Percentiles rank a stretch among this genome's conserved stretches.
Conservation (phyloP, 2,329 filamentous ascomycete genomes). For the Xylariaceae sp. region DNA sequence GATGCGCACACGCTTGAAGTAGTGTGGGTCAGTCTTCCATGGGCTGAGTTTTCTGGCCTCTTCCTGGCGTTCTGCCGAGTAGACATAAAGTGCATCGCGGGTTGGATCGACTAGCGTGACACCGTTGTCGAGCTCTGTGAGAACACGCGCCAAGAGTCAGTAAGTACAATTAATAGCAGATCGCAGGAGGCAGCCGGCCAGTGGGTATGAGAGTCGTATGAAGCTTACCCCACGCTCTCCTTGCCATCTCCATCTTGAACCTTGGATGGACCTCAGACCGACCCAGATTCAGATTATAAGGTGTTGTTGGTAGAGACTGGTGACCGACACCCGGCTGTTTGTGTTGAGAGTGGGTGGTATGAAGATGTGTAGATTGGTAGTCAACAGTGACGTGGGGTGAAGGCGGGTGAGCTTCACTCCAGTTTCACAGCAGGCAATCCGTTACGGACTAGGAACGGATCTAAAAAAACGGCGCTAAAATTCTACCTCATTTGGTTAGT, state of each 20-base stretch:
- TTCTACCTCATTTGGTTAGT: background rate
- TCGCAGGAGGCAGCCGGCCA: constrained; percentile 17
- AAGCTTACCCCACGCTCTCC: constrained; percentile 55
- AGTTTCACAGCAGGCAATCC: too few relatives aligned
- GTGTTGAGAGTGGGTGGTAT: constrained; percentile 5
- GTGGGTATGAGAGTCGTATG: constrained; percentile 5
- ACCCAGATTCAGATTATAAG: constrained; percentile 5
- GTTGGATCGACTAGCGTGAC: constrained; percentile 76
- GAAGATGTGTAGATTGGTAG: background rate
- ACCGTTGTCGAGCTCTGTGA: constrained; percentile 78
- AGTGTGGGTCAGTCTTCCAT: constrained; percentile 72
- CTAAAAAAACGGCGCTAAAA: background rate
- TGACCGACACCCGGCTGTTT: too few relatives aligned
- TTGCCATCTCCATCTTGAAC: constrained; percentile 53
- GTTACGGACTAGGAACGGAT: too few relatives aligned
- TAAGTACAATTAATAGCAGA: background rate
- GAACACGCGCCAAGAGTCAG: constrained; percentile 7
- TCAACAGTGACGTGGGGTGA: constrained; percentile 15
- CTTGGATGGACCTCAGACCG: constrained; percentile 19
- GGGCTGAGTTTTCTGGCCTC: constrained; percentile 59
- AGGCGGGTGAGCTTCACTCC: constrained; percentile 9
- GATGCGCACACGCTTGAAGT: constrained; percentile 93
- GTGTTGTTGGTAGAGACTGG: constrained; percentile 5
- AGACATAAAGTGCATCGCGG: constrained; percentile 87
- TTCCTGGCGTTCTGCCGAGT: constrained; percentile 65